Base-by-base conservation (phyloP, 495 filamentous ascomycete genomes). In the Rusavskia elegans region DNA sequence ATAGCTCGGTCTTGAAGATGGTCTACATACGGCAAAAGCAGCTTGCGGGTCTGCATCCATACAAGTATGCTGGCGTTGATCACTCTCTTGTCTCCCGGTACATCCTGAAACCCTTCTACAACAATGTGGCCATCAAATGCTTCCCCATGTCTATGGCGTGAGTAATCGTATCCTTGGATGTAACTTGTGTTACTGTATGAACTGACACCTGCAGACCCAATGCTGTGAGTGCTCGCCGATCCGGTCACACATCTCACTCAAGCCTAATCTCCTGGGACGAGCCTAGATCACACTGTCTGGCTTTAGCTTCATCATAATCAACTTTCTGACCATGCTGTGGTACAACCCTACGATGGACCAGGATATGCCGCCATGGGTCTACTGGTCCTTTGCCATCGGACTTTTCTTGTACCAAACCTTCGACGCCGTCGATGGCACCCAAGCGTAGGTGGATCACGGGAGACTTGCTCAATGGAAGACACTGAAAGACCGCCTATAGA, bases 331-430 rank as follows among this genome's bases (percentile, higher is more conserved):
- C 7, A 67, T 98, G 61, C 75, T 98, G 48, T 97, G 87, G 85
- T 98, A 96, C 69, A 92, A 88, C 59, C 90, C 92, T n/a, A 83
- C 78, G 0, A 71, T 98, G 49, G 92, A 98, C 66, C 81, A 84
- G 64, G 87, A 98, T 64, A 96, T 89, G 64, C 92, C 92, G 7
- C 56, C 74, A 0, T 97, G 90, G 92, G 92, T 98, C 16, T 98
- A 97, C 73, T 83, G 81, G 49, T 83, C 80, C 55, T 98, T 87
- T 82, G 81, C 93, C 20, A 68, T 84, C 45, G 92, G 92, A 2
- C 67, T 98, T 57, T 95, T 96, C 64, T 67, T 98, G 35, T 98
- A 98, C 63, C 92, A 98, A 74, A 98, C 92, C 1, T 96, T 97
- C 66, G 92, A 98, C 68, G 92, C 90, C 5, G 86, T 95, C 49